Base-by-base conservation (phyloP, 2,329 filamentous ascomycete genomes). In the Proliferodiscus dingleyae region DNA sequence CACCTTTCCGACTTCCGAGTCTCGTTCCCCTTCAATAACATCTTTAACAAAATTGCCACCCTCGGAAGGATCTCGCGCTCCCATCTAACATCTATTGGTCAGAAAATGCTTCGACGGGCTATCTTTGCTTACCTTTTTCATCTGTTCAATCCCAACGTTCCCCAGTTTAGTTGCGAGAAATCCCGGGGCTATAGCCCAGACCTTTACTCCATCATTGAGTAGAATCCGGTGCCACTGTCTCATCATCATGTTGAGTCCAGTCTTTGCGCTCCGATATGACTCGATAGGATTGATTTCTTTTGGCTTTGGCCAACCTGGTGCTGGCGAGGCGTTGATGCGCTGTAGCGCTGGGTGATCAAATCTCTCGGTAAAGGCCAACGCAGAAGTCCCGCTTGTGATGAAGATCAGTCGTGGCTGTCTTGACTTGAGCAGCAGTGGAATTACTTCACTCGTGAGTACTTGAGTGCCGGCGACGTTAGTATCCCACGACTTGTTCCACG, bases 171-270 rank as follows among this genome's bases (percentile, higher is more conserved):
- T 78, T 1, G 70, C 73, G 33, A 77, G 54, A 40, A 71, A 68
- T 0, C 74, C 75, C 0, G 74, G 75, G 5, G 66, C 70, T n/a
- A 78, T 60, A 28, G 58, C 57, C 64, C 66, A 78, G 0, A 73
- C 69, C 55, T 72, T 75, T 6, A 78, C 71, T 0, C 73, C 72
- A 38, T 79, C 75, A 3, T 67, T 65, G 37, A 61, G 64, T 21
- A 78, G 60, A 3, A 67, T 53, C 34, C 68, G 63, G 32, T 59
- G 43, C 68, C 67, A 74, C 47, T 73, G 66, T 11, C 66, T 61
- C 70, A 73, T 71, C 50, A 74, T 48, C 71, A 74, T 74, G 50
- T 74, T 74, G 41, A 75, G 53, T 0, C 67, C 71, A 5, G 65
- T 67, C 58, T 75, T 74, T 21, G 59, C 54, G 24, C 59, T 62